phyloP scores from a whole-genome alignment of 2,329 filamentous ascomycete genomes.

The Fusarium sp. region DNA sequence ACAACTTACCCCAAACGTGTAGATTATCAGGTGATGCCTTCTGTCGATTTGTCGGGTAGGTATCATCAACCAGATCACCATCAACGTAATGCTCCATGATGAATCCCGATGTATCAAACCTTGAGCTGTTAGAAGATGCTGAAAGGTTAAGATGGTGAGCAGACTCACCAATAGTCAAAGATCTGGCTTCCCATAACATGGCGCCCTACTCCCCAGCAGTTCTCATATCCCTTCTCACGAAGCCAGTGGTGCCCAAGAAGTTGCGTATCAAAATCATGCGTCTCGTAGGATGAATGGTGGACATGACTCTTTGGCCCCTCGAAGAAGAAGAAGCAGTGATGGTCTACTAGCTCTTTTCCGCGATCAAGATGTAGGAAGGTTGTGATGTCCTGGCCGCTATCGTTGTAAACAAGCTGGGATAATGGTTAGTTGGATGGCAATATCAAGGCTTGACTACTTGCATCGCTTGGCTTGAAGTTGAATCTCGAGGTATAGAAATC shows the following conservation, averaged over 20 bases:
- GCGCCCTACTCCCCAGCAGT: neutral
- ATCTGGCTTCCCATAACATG: neutral
- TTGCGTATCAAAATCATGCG: neutral
- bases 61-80: neutral
- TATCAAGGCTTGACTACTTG: rapidly evolving
- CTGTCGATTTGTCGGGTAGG: neutral
- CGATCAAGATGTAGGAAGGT: neutral
- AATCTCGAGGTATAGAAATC: neutral
- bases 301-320: neutral
- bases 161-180: neutral
- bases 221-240: neutral
- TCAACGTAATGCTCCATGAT: neutral
- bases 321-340: neutral
- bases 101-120: neutral
- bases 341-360: neutral
- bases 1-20: neutral
- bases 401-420: neutral
- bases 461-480: neutral
- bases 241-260: neutral
- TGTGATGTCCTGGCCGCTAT: neutral
- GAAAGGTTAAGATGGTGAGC: too few relatives aligned
- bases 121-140: too few relatives aligned
- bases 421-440: rapidly evolving
- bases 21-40: neutral
- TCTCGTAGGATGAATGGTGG: neutral